Evolutionary conservation across 257 asterid genomes (phyloP).

Genomic region (Lithospermum erythrorhizon): DNA sequence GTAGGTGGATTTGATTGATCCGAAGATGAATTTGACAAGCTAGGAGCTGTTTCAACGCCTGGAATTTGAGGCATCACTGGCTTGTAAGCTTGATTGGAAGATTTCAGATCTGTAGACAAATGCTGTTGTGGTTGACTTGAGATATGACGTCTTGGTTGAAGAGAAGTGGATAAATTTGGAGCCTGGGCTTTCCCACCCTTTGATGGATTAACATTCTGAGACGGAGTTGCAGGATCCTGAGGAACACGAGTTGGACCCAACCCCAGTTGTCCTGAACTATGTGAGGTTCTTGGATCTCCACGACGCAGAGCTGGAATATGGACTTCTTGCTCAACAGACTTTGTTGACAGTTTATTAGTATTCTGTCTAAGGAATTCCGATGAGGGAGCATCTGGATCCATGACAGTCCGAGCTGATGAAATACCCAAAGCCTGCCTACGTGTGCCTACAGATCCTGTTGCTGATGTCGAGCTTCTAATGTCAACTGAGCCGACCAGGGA

Average conservation of each 20-base stretch:
- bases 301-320: constrained; percentile 31
- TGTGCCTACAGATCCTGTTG: constrained; percentile 26
- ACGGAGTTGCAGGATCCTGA: constrained; percentile 27
- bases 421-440: constrained; percentile 28
- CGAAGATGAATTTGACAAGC: constrained; percentile 26
- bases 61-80: constrained; percentile 19
- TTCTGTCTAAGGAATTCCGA: constrained; percentile 25
- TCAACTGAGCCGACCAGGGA: constrained; percentile 29
- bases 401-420: constrained; percentile 29
- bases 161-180: constrained; percentile 21
- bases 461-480: constrained; percentile 29
- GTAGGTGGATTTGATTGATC: constrained; percentile 32
- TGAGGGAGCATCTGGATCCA: constrained; percentile 40
- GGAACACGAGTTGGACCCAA: constrained; percentile 20
- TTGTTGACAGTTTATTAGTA: constrained; percentile 24
- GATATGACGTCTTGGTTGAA: constrained; percentile 27
- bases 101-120: constrained; percentile 24
- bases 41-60: constrained; percentile 24
- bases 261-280: constrained; percentile 24
- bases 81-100: constrained; percentile 7
- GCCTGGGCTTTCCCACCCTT: constrained; percentile 25
- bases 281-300: constrained; percentile 55
- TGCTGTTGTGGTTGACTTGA: constrained; percentile 24
- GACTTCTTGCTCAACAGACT: constrained; percentile 28
- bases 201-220: constrained; percentile 25